These are phyloP conservation scores for Pneumocystis jirovecii DNA, from an alignment of 1,139 yeast species.

Conservation along the genomic window DNA sequence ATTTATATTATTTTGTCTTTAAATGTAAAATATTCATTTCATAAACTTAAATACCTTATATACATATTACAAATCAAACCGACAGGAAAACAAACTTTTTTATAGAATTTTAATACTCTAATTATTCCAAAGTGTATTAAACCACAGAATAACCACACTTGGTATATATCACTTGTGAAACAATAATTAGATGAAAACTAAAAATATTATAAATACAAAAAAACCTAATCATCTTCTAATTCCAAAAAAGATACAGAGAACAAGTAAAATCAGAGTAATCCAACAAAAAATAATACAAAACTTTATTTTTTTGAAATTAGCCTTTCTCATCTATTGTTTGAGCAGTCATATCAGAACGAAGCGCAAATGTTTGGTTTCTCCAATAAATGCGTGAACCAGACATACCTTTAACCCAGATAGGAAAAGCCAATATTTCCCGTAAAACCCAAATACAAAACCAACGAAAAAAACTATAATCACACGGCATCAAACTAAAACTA, in stretches of 20 bases:
- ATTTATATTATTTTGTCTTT: too few species aligned
- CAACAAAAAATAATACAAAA: background rate
- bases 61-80: too few species aligned
- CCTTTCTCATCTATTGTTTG: background rate
- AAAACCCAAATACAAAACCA: constrained; percentile 46
- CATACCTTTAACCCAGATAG: constrained; percentile 75
- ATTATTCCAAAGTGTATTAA: background rate
- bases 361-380: constrained; percentile 29
- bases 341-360: background rate
- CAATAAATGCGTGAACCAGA: constrained; percentile 63
- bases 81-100: too few species aligned
- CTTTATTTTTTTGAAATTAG: background rate
- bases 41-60: too few species aligned
- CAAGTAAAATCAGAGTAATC: background rate
- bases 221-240: background rate
- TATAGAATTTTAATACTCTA: background rate
- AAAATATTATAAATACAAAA: background rate
- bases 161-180: background rate
- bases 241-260: background rate
- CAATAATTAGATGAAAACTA: background rate
- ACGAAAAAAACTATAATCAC: constrained; percentile 14
- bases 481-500: constrained; percentile 22
- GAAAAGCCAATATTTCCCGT: constrained; percentile 63
- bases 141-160: background rate
- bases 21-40: background rate